Evolutionary conservation across 768 basidiomycete species (phyloP), one percentile per base, ranked within the genome.

Genomic region (Lactarius sp.): DNA sequence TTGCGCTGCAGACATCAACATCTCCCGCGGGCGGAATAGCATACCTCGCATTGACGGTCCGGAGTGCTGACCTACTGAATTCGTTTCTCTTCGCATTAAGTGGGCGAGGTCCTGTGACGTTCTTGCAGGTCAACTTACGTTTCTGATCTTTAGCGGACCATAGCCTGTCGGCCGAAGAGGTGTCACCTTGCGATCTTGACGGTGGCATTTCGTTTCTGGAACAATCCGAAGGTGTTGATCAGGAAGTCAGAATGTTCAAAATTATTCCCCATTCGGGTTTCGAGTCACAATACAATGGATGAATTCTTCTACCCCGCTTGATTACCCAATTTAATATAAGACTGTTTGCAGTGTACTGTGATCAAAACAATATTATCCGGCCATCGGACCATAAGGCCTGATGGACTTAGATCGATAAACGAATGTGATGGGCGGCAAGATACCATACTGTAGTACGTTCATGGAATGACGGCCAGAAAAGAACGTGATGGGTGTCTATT

Each of bases 41-140:
- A n/a, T 66, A 68, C 57, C 59, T 68, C 42, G 61, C 61, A n/a
- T 18, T 68, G 36, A 59, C 68, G n/a, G 52, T 68, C 33, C 61
- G 68, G 34, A 64, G n/a, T 49, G 46, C 52, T 13, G 66, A 64
- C 34, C 39, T 66, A 2, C 33, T 67, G 36, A 34, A 55, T 13
- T 39, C 47, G 41, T 68, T 68, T 44, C 41, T 68, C 18, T 18
- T 44, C 9, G 47, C 61, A 27, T 33, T 60, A 47, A 33, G 68
- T 68, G 16, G 42, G 66, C 39, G 34, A 57, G 13, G 16, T n/a
- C n/a, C 31, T 16, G 20, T 49, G 16, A 41, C 22, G 13, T 7
- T 6, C 37, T 10, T 52, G n/a, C 50, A 49, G 18, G 2, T 34
- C 33, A 57, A 22, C 53, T 52, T 33, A 54, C 41, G 20, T 16